Evolutionary conservation across 129 eudicot species (phyloP), one percentile per base, ranked within the genome.

Genomic region (Mikania micrantha): DNA sequence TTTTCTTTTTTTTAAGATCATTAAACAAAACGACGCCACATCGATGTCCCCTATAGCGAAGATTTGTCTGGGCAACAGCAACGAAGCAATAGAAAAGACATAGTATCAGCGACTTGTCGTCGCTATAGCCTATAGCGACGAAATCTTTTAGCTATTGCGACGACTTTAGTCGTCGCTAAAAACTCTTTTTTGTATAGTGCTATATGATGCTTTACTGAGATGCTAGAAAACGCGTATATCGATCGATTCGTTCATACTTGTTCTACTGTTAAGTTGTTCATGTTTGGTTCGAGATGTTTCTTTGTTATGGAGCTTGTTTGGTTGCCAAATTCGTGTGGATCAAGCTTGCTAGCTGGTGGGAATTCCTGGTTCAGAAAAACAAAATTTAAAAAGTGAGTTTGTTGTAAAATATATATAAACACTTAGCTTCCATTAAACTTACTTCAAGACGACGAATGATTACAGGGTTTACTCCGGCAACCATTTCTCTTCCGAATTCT

Each of bases 291-390:
- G 0, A 88, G 76, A 22, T 85, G 78, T 62, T 82, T 85, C 74
- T 60, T 73, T 60, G 71, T 88, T 59, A 92, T 82, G 4, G 87
- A 41, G 71, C 98, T 88, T 41, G 74, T 79, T 73, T 88, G 98
- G 71, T 92, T 41, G 21, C 98, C 98, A 69, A 80, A 88, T 58
- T 75, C 80, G 19, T 62, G 48, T n/a, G 74, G 83, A 64, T 92
- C 95, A 15, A 92, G 82, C 73, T 65, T 86, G 82, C 98, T 88
- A 12, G 63, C 54, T 7, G 98, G 98, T 48, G 98, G 98, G 49
- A 92, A 92, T 74, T 82, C 96, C 96, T 92, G 79, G 24, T 64
- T 12, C 25, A 12, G 64, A 35, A 42, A 57, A 29, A 64, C 24
- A 61, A 28, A 45, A 27, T 12, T 35, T 47, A 2, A 4, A 52